Evolutionary conservation across 2,329 filamentous ascomycete genomes (phyloP).

Genomic region (Aspergillus jensenii): DNA sequence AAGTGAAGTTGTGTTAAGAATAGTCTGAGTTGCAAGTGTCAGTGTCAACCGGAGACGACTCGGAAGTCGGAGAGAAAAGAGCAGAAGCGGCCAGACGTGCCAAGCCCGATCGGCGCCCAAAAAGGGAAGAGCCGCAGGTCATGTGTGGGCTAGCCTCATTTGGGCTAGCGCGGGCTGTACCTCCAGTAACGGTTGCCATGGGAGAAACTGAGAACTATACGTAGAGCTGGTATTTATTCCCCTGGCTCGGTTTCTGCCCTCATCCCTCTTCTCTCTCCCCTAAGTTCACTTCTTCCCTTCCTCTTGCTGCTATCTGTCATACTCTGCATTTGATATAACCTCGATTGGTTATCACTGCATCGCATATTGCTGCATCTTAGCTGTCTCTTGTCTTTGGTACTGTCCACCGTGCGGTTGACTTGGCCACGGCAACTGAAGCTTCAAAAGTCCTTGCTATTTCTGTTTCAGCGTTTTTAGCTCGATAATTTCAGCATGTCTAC

Average conservation of each 20-base stretch:
- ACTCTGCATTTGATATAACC: constrained; percentile 33
- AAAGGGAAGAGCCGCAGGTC: constrained; percentile 46
- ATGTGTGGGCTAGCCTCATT: constrained; percentile 48
- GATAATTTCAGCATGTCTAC: constrained; percentile 69
- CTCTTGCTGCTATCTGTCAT: constrained; percentile 20
- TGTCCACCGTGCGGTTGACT: constrained; percentile 8
- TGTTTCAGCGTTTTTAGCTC: constrained; percentile 1
- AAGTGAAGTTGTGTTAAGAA: not conserved
- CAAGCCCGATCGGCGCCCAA: constrained; percentile 45
- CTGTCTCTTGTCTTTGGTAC: constrained; percentile 11
- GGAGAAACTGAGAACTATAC: constrained; percentile 30
- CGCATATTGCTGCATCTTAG: constrained; percentile 17
- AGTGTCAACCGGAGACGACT: not conserved
- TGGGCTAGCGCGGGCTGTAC: constrained; percentile 30
- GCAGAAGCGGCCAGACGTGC: not conserved
- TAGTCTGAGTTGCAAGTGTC: not conserved
- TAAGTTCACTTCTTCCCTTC: constrained; percentile 12
- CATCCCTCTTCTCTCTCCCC: constrained; percentile 18
- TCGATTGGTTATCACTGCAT: constrained; percentile 25
- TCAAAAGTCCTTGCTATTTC: constrained; percentile 24
- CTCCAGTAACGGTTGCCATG: constrained; percentile 43
- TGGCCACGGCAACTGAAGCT: constrained; percentile 13
- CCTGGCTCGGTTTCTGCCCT: constrained; percentile 21
- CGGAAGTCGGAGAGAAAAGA: not conserved
- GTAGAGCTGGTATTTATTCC: constrained; percentile 38